Base-by-base conservation (phyloP, 768 basidiomycete species). In the button mushroom (Agaricus bisporus) region DNA sequence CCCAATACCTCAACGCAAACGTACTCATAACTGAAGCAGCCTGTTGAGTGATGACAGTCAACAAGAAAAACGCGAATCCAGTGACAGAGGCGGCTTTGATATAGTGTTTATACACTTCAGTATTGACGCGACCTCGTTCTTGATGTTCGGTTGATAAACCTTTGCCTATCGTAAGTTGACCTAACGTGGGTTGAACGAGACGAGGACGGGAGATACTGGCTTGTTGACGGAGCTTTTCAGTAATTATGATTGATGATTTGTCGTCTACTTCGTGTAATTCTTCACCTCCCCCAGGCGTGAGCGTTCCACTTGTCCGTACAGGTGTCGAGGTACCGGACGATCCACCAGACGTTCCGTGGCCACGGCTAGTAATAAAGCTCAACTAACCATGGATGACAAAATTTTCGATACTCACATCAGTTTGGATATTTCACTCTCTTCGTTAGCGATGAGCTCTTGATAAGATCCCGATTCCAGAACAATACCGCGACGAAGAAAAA, bases 111-210 rank as follows among this genome's bases (percentile, higher is more conserved):
- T 97, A 97, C 1, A 97, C 91, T 5, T 78, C 70, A 12, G 64
- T 61, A 67, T 92, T 92, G 53, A 95, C 93, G 22, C 77, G 79
- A 4, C 93, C 93, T 63, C 86, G 83, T 61, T 93, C 90, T 49
- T 73, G 76, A 64, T 90, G 86, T 63, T 91, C 88, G 61, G 82
- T 82, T 14, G 76, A 74, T 12, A 82, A 65, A 1, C 82, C 85
- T 25, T 72, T 68, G 0, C 75, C 70, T 28, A 69, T 59, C 2
- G 69, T 60, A 10, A 70, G 66, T 17, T 75, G 75, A 1, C 73
- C 58, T 9, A 73, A 61, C 2, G 74, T 65, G 8, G 69, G 64
- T 11, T 70, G 61, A 9, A 75, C 79, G 35, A 86, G 61, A 17
- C 69, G 69, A 10, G 88, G 80, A 56, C 77, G 80, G 41, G 70